Evolutionary conservation across 2,329 filamentous ascomycete genomes (phyloP).

Genomic region (Alternaria sp.): DNA sequence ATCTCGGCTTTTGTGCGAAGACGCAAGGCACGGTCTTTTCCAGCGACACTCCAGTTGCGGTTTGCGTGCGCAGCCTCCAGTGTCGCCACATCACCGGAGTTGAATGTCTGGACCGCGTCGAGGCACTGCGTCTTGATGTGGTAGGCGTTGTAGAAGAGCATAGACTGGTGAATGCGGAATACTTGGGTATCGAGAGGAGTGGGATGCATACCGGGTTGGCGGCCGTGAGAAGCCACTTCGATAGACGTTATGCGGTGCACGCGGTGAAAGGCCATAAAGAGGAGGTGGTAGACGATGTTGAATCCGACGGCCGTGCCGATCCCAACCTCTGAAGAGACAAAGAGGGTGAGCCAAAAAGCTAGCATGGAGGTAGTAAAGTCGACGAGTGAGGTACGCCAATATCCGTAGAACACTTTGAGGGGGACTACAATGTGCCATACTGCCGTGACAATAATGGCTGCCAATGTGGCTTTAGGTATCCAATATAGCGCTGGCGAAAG

Average conservation of each 20-base stretch:
- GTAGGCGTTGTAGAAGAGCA: conserved; percentile 69
- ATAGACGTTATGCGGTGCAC: conserved; percentile 34
- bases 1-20: conserved; percentile 53
- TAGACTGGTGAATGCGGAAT: conserved; percentile 62
- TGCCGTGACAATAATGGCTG: conserved; percentile 71
- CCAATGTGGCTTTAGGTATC: conserved; percentile 70
- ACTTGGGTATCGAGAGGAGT: conserved; percentile 60
- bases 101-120: conserved; percentile 58
- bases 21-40: conserved; percentile 55
- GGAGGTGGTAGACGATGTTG: conserved; percentile 58
- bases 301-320: conserved; percentile 64
- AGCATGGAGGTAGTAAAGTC: conserved; percentile 70
- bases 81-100: conserved; percentile 50
- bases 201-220: conserved; percentile 5
- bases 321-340: conserved; percentile 65
- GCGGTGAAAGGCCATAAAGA: conserved; percentile 63
- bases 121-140: conserved; percentile 58
- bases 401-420: conserved; percentile 65
- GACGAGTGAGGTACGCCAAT: conserved; percentile 69
- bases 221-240: conserved; percentile 14
- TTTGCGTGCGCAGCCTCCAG: conserved; percentile 46
- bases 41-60: conserved; percentile 63
- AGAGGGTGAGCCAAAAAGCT: conserved; percentile 69
- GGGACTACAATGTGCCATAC: conserved; percentile 67
- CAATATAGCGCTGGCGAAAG: conserved; percentile 68